Evolutionary conservation across 1,284 basidiomycete species (phyloP).

Genomic region (Moesziomyces aphidis): DNA sequence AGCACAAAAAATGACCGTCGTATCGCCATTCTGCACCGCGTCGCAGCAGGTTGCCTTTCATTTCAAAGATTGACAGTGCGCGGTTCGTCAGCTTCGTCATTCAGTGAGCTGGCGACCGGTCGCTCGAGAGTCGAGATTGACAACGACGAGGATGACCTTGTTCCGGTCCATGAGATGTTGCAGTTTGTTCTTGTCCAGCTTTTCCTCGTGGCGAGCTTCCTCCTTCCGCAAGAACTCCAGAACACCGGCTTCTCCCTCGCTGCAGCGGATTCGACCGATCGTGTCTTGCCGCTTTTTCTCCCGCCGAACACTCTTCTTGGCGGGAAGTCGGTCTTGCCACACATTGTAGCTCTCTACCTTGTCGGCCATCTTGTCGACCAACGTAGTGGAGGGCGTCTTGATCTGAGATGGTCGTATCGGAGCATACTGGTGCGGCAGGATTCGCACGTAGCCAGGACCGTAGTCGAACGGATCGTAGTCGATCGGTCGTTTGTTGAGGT

Average conservation of each 20-base stretch:
- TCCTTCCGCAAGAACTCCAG: conserved; percentile 5
- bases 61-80: too few species aligned
- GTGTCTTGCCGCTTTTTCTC: conserved; percentile 4
- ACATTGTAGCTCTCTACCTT: conserved; percentile 25
- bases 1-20: too few species aligned
- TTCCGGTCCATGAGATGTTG: conserved; percentile 8
- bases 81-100: too few species aligned
- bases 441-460: conserved; percentile 7
- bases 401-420: conserved; percentile 13
- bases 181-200: conserved; percentile 3
- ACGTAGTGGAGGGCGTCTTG: conserved; percentile 1
- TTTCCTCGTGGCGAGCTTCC: not conserved
- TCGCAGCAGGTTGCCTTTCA: too few species aligned
- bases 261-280: conserved; percentile 3
- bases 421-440: conserved; percentile 8
- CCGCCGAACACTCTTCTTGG: conserved; percentile 17
- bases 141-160: conserved; percentile 24
- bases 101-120: too few species aligned
- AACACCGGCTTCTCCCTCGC: conserved; percentile 7
- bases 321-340: conserved; percentile 27
- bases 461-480: conserved; percentile 32
- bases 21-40: too few species aligned
- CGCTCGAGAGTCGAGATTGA: conserved; percentile 4
- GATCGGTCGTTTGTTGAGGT: conserved; percentile 25
- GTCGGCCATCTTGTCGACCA: conserved; percentile 10